Conservation (phyloP, 371 early-diverging fungal genomes). For the Mucor indicus region DNA sequence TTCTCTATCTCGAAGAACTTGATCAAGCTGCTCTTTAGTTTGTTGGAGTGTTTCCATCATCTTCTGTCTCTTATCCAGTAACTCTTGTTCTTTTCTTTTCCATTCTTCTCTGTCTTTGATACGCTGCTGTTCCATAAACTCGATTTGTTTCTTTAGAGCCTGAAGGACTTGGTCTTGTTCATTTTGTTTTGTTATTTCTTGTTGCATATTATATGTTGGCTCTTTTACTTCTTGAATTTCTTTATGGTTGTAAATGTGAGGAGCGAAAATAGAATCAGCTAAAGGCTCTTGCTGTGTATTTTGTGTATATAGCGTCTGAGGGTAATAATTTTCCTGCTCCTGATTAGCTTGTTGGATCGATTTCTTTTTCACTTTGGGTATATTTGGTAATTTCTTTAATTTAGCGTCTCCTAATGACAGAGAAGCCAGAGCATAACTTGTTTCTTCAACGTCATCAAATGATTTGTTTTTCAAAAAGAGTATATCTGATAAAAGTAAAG, state of each 20-base stretch:
- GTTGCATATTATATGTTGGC: no score
- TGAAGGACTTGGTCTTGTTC: background rate
- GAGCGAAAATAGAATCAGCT: background rate
- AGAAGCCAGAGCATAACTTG: background rate
- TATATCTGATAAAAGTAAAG: background rate
- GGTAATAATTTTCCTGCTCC: background rate
- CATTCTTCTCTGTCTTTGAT: slow-evolving; percentile 5
- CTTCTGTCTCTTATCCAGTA: background rate
- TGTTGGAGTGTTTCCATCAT: slow-evolving; percentile 8
- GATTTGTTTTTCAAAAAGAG: no score
- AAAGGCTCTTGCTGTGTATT: no score
- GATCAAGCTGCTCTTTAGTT: slow-evolving; percentile 1
- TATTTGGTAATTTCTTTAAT: no score
- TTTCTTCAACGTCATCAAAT: background rate
- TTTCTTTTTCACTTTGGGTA: no score
- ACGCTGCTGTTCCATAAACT: slow-evolving; percentile 2
- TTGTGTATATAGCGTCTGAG: no score
- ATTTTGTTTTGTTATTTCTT: no score
- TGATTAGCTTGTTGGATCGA: background rate
- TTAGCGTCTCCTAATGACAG: no score
- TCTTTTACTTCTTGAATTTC: background rate
- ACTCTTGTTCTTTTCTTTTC: slow-evolving; percentile 2
- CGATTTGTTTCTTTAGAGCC: background rate
- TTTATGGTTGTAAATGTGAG: background rate
- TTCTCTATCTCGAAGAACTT: background rate